Evolutionary conservation across 2,329 filamentous ascomycete species (phyloP), one percentile per base, ranked within the genome.

Genomic region (Aspergillus sclerotialis): DNA sequence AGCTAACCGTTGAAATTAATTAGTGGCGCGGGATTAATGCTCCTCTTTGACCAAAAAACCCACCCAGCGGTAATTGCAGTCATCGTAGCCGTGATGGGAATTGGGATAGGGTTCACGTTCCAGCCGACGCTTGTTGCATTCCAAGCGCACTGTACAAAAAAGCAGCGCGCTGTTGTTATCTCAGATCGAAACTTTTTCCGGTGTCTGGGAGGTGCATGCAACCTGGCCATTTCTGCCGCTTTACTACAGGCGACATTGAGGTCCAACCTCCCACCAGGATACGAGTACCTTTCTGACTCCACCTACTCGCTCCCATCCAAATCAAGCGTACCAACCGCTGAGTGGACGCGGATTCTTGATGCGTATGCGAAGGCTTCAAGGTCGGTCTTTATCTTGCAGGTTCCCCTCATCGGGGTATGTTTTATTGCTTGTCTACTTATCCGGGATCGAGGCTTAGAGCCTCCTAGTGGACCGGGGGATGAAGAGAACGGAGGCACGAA

Each of bases 131-230:
- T 81, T 0, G 67, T 80, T 4, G 77, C 76, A 2, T 52, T 75
- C 10, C 75, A 79, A 49, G 73, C 75, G 0, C 74, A 80, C 49
- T 70, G 67, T 14, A 61, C 65, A 1, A 76, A 75, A 48, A 57
- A 68, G 0, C 70, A 80, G 28, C 67, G 78, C 13, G 78, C 78
- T 1, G 72, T 81, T 1, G 70, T 79, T 13, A 80, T 79, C 23
- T 75, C 73, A 2, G 71, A 73, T 33, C 67, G 78, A 1, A 82
- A 82, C 44, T 81, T 81, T 49, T 65, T 80, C 39, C 70, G 78
- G 6, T 72, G 69, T 30, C 59, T 76, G 3, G 77, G 78, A 7
- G 77, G 76, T 15, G 65, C 76, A 1, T 64, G 70, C 10, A 76
- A 77, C 0, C 65, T 82, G 0, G 75, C 75, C 0, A 58, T 79